phyloP scores from a whole-genome alignment of 108 stramenopile genomes.

The Cyclotella kingstonii region DNA sequence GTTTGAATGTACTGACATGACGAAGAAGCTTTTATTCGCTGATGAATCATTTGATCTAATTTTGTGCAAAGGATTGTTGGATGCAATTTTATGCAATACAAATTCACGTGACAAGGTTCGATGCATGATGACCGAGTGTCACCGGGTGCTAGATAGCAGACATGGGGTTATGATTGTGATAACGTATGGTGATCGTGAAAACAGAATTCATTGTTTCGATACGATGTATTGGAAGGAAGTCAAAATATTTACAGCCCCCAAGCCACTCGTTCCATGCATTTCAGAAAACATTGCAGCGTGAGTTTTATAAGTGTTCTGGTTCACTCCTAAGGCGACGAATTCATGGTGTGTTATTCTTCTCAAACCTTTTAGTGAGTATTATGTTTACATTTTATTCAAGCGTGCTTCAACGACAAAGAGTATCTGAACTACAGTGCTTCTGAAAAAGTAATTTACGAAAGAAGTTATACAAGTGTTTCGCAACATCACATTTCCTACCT shows the following conservation, averaged over 20 bases:
- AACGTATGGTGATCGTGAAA: constrained; percentile 58
- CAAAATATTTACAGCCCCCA: constrained; percentile 21
- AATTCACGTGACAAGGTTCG: constrained; percentile 22
- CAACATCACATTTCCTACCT: too few relatives aligned
- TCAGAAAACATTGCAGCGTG: constrained; percentile 12
- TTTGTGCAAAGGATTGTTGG: constrained; percentile 71
- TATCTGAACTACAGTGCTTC: too few relatives aligned
- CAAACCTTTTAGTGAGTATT: constrained; percentile 12
- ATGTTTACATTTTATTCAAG: constrained; percentile 30
- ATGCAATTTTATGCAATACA: constrained; percentile 56
- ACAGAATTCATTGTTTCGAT: constrained; percentile 57
- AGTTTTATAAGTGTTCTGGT: constrained; percentile 5
- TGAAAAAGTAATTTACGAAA: too few relatives aligned
- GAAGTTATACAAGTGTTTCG: too few relatives aligned
- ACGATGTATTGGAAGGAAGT: constrained; percentile 10
- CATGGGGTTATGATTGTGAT: constrained; percentile 66
- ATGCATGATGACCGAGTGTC: constrained; percentile 48
- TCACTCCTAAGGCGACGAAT: not conserved
- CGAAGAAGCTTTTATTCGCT: constrained; percentile 48
- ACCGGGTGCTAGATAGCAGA: constrained; percentile 43
- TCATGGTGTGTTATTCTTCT: not conserved
- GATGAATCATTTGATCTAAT: constrained; percentile 72
- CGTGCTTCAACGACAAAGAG: too few relatives aligned
- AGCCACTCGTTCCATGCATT: constrained; percentile 20
- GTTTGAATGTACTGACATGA: constrained; percentile 63